phyloP scores from a whole-genome alignment of 352 stramenopile species.

The Globisporangium radiosum region DNA sequence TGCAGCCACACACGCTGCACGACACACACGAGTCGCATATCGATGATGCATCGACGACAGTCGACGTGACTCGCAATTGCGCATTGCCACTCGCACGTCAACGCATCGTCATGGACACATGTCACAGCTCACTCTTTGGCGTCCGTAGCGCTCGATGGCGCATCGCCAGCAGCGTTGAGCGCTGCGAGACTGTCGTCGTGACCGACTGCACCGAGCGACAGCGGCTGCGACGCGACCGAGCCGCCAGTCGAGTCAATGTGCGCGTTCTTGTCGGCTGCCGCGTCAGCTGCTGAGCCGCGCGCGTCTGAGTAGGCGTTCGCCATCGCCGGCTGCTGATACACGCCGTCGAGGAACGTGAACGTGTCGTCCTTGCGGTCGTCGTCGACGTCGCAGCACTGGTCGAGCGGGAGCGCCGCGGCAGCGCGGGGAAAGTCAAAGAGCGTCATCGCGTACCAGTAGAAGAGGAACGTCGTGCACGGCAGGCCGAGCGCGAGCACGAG shows the following conservation, averaged over 20 bases:
- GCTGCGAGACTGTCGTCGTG: constrained; percentile 32
- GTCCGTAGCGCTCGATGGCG: constrained; percentile 7
- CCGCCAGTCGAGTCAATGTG: constrained; percentile 15
- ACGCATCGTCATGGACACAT: no score
- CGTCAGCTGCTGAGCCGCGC: background rate
- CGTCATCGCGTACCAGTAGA: constrained; percentile 55
- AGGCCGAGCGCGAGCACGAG: constrained; percentile 34
- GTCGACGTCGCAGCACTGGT: constrained; percentile 62
- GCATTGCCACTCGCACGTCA: background rate
- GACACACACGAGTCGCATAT: no score
- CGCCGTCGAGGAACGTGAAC: constrained; percentile 57
- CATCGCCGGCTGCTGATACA: constrained; percentile 70
- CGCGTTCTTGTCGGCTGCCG: constrained; percentile 7
- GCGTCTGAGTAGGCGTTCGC: constrained; percentile 17
- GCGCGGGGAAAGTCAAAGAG: constrained; percentile 39
- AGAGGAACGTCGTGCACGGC: constrained; percentile 50
- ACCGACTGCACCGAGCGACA: constrained; percentile 17
- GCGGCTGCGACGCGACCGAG: constrained; percentile 25
- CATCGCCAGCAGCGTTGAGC: constrained; percentile 34
- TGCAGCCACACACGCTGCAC: no score
- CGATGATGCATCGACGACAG: no score
- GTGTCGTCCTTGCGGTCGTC: constrained; percentile 39
- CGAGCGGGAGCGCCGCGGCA: constrained; percentile 46
- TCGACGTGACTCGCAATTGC: background rate
- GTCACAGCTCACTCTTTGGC: constrained; percentile 8